Evolutionary conservation across 768 basidiomycete genomes (phyloP).

Genomic region (Tulasnella sp.): DNA sequence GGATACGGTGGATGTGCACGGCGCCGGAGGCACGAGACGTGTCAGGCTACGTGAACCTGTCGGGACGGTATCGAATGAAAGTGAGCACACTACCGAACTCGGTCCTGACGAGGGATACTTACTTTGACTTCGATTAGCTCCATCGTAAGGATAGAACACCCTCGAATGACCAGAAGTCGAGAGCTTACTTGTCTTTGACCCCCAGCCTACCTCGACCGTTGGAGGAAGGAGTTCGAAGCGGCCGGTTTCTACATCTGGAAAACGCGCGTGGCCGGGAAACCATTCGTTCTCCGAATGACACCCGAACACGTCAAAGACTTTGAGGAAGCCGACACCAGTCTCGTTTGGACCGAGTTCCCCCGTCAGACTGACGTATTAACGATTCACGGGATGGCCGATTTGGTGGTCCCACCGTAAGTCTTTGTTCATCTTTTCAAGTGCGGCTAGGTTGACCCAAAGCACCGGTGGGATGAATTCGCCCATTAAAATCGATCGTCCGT

Average conservation of each 20-base stretch:
- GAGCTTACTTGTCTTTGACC: background rate
- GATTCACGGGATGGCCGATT: constrained; percentile 62
- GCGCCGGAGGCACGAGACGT: constrained; percentile 37
- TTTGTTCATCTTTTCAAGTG: background rate
- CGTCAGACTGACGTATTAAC: constrained; percentile 52
- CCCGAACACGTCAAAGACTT: constrained; percentile 53
- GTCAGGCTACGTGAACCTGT: constrained; percentile 56
- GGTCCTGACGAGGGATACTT: background rate
- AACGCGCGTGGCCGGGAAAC: constrained; percentile 53
- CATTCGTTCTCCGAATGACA: constrained; percentile 39
- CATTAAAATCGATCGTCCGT: background rate
- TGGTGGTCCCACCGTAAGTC: constrained; percentile 57
- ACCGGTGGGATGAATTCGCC: background rate
- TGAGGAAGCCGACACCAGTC: constrained; percentile 49
- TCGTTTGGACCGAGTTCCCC: constrained; percentile 63
- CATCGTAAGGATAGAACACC: background rate
- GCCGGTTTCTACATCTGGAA: constrained; percentile 51
- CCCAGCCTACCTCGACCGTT: background rate
- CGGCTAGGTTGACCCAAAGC: background rate
- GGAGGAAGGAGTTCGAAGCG: background rate
- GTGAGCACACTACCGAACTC: constrained; percentile 31
- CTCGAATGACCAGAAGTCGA: background rate
- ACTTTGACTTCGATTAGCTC: background rate
- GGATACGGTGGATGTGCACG: constrained; percentile 56
- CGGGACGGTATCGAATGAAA: constrained; percentile 69